Conservation (phyloP, 768 basidiomycete genomes). For the Xerocomellus amylosporus region DNA sequence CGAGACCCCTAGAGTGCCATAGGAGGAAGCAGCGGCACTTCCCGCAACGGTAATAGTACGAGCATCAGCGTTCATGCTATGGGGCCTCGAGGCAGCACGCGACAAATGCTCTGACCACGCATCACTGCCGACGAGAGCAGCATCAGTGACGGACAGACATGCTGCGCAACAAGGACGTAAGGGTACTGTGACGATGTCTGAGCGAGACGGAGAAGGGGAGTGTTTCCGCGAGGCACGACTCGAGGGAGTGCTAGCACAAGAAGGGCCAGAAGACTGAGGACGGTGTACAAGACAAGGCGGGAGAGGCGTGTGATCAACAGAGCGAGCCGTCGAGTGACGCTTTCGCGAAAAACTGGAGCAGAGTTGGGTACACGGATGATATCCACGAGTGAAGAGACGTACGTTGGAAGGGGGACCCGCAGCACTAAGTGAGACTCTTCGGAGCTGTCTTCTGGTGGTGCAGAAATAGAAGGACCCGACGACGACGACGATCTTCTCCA, state of each 20-base stretch:
- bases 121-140: constrained; percentile 51
- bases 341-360: constrained; percentile 42
- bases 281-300: constrained; percentile 58
- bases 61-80: constrained; percentile 41
- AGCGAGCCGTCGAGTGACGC: constrained; percentile 41
- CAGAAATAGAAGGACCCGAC: constrained; percentile 16
- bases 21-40: constrained; percentile 30
- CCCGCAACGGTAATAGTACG: constrained; percentile 29
- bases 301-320: constrained; percentile 35
- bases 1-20: constrained; percentile 28
- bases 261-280: constrained; percentile 22
- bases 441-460: constrained; percentile 20
- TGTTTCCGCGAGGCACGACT: constrained; percentile 20
- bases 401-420: constrained; percentile 64
- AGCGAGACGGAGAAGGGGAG: constrained; percentile 35
- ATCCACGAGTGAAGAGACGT: constrained; percentile 20
- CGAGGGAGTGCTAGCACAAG: not conserved
- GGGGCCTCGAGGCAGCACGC: constrained; percentile 56
- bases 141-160: constrained; percentile 59
- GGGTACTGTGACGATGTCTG: constrained; percentile 53
- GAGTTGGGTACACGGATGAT: not conserved
- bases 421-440: constrained; percentile 45
- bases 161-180: constrained; percentile 68
- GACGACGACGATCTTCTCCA: constrained; percentile 46
- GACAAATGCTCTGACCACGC: constrained; percentile 65